Evolutionary conservation across 106 monocot species (phyloP).

Genomic region (Chionographis japonica): DNA sequence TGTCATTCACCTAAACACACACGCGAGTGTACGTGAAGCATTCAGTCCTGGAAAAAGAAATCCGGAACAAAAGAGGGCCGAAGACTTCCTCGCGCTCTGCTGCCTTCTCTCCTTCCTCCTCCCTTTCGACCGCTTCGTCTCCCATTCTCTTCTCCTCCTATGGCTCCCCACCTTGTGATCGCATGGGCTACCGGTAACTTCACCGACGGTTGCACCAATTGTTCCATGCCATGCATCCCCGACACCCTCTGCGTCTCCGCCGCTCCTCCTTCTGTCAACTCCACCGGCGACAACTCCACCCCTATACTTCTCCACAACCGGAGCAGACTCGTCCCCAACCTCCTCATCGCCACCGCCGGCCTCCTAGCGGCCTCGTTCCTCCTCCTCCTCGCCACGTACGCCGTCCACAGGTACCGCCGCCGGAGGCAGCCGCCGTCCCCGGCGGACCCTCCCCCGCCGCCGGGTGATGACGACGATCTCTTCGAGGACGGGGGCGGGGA

Average conservation of each 20-base stretch:
- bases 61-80: too few relatives aligned
- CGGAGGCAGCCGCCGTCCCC: neutral
- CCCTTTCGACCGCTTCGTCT: too few relatives aligned
- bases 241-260: neutral
- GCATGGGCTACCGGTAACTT: too few relatives aligned
- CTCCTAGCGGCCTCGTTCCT: constrained; percentile 5
- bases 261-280: neutral
- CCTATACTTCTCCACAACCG: neutral
- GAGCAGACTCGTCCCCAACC: neutral
- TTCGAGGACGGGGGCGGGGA: neutral
- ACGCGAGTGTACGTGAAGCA: too few relatives aligned
- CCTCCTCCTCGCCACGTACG: constrained; percentile 7
- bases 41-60: too few relatives aligned
- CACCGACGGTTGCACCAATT: neutral
- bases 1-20: too few relatives aligned
- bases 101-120: too few relatives aligned
- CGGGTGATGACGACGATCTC: neutral
- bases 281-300: neutral
- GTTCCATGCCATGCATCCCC: neutral
- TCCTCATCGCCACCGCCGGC: constrained; percentile 3
- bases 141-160: too few relatives aligned
- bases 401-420: neutral
- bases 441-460: neutral
- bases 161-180: too few relatives aligned
- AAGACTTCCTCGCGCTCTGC: too few relatives aligned